Base-by-base conservation (phyloP, 202 grass and related monocot species). In the Bolboschoenoplectus hybrid region DNA sequence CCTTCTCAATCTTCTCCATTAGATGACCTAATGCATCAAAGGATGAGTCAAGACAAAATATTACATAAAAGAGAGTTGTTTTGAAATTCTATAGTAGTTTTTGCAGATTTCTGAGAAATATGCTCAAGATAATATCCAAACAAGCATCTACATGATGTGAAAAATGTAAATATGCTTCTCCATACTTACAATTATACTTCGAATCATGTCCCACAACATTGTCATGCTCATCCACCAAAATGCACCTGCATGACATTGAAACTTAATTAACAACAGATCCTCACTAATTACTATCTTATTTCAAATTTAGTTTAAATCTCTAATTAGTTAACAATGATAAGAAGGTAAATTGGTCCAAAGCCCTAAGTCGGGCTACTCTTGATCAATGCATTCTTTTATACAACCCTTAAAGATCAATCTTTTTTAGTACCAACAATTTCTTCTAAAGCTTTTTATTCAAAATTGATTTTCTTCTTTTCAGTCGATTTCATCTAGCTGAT, bases 161-260 rank as follows among this genome's bases (percentile, higher is more conserved):
- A 85, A 10, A 47, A 55, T 79, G 52, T 52, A 80, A 55, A 10
- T 60, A 92, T 5, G 82, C 79, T 36, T 67, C 32, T 69, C 45
- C 11, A 76, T 40, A 92, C 97, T 93, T 85, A 99, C 97, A 99
- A 74, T 94, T 94, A 34, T 97, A 99, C 83, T 99, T 97, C 38
- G 93, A 94, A 69, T 99, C 93, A 86, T 99, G 97, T 9, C 97
- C 97, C 61, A 99, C 81, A 66, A 94, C 90, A 46, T 97, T 97
- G 89, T 97, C 97, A 45, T 90, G 70, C 75, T 99, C 97, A 79
- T 99, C 93, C 55, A 99, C 97, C 92, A 99, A 87, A 87, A 99
- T 99, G 65, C 97, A 99, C 88, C 92, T 99, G 92, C 74, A 84
- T 80, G 19, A 64, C 14, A 67, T 53, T 53, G 62, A 88, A 87